A percentile compares a stretch with the other conserved stretches of the same genome.
These are phyloP conservation scores for Bruguiera sexangula DNA, from an alignment of 345 rosid species.

Conservation along the genomic window DNA sequence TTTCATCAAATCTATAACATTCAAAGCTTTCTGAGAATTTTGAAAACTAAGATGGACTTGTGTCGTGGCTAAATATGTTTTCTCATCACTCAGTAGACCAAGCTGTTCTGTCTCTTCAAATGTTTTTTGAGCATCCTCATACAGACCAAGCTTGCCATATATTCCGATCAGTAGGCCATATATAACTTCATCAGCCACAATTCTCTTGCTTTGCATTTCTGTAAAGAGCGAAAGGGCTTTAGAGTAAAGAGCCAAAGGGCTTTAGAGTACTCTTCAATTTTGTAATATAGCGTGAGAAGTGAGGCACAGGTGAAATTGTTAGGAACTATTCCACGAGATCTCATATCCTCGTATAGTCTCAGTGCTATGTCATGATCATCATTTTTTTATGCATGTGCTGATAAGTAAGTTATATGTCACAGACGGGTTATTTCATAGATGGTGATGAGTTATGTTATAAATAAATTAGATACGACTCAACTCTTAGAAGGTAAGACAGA, in stretches of 20 bases:
- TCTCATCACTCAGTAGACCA: constrained; percentile 67
- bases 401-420: constrained; percentile 64
- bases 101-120: constrained; percentile 59
- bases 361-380: constrained; percentile 57
- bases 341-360: constrained; percentile 68
- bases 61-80: constrained; percentile 87
- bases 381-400: constrained; percentile 43
- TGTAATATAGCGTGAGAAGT: constrained; percentile 75
- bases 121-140: constrained; percentile 67
- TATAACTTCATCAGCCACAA: constrained; percentile 79
- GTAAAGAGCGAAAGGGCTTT: constrained; percentile 81
- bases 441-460: no score
- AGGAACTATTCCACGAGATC: constrained; percentile 56
- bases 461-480: no score
- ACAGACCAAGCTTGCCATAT: constrained; percentile 82
- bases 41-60: constrained; percentile 72
- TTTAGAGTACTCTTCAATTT: constrained; percentile 63
- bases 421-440: no score
- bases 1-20: constrained; percentile 62
- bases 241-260: constrained; percentile 85
- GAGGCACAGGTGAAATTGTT: constrained; percentile 93
- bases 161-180: constrained; percentile 84
- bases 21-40: constrained; percentile 61
- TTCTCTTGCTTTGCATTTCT: constrained; percentile 66
- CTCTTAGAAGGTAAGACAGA: no score